Conservation (phyloP, 495 filamentous ascomycete species). For the Penicillium antarcticum region DNA sequence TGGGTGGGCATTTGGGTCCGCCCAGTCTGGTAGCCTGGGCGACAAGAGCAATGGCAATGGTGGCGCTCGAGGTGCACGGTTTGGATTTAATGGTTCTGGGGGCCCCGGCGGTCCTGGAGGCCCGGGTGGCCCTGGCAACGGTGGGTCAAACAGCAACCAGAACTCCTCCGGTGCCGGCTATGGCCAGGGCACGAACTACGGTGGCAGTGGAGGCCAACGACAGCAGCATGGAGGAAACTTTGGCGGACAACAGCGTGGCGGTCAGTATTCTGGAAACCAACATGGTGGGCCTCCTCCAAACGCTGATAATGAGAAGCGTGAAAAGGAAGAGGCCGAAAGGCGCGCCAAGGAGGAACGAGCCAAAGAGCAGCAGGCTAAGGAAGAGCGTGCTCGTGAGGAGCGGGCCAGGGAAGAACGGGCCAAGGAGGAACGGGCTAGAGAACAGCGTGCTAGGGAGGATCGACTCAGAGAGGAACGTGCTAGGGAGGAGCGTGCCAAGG, state of each 20-base stretch:
- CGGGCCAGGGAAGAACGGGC: neutral
- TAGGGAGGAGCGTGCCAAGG: slow-evolving; percentile 8
- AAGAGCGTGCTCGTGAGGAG: neutral
- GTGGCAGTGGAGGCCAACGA: slow-evolving; percentile 4
- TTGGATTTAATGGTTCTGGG: slow-evolving; percentile 14
- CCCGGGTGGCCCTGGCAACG: slow-evolving; percentile 14
- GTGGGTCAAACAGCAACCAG: slow-evolving; percentile 15
- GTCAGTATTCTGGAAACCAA: slow-evolving; percentile 38
- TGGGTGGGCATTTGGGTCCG: slow-evolving; percentile 70
- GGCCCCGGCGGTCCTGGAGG: neutral
- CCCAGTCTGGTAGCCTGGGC: slow-evolving; percentile 45
- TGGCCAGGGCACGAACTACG: slow-evolving; percentile 18
- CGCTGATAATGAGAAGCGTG: slow-evolving; percentile 12
- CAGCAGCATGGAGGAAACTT: slow-evolving; percentile 24
- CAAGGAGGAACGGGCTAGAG: neutral
- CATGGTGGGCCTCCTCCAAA: slow-evolving; percentile 24
- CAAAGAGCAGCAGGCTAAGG: neutral
- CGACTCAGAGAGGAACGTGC: slow-evolving; percentile 12
- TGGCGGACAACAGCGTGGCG: slow-evolving; percentile 27
- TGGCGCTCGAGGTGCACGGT: slow-evolving; percentile 21
- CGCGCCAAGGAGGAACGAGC: slow-evolving; percentile 1
- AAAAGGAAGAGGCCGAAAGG: slow-evolving; percentile 9
- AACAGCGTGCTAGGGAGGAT: neutral
- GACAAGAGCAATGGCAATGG: slow-evolving; percentile 19
- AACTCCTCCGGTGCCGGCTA: slow-evolving; percentile 17